Evolutionary conservation across 495 filamentous ascomycete genomes (phyloP).

Genomic region (Podospora anserina): DNA sequence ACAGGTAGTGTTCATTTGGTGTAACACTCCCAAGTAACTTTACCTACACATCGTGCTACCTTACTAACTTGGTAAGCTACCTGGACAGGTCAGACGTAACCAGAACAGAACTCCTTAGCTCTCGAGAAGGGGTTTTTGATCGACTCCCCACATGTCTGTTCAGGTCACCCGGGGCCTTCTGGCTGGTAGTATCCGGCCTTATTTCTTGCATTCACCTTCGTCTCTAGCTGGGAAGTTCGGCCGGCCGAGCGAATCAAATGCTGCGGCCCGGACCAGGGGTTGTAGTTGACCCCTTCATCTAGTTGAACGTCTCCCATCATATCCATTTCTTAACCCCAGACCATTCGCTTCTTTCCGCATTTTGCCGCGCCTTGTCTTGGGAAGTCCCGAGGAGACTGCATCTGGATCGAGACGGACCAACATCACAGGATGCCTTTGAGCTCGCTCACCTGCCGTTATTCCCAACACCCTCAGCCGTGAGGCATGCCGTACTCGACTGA

Average conservation of each 20-base stretch:
- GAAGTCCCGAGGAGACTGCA: not conserved
- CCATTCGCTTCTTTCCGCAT: slow-evolving; percentile 18
- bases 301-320: slow-evolving; percentile 2
- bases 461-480: not conserved
- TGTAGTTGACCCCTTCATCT: slow-evolving; percentile 24
- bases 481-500: slow-evolving; percentile 15
- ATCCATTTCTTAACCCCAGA: slow-evolving; percentile 3
- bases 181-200: slow-evolving; percentile 30
- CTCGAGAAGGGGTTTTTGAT: not conserved
- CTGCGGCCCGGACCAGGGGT: slow-evolving; percentile 8
- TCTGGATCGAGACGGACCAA: not conserved
- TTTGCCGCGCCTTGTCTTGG: slow-evolving; percentile 11
- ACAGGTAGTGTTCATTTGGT: not conserved
- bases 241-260: slow-evolving; percentile 27
- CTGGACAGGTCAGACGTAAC: not conserved
- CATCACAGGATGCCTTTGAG: not conserved
- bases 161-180: not conserved
- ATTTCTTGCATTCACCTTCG: slow-evolving; percentile 21
- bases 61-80: not conserved
- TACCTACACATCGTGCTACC: not conserved
- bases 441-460: not conserved
- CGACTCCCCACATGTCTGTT: not conserved
- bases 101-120: not conserved
- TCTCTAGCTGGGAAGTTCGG: slow-evolving; percentile 8
- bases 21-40: not conserved